Percentiles rank a stretch among this genome's conserved stretches.
phyloP scores from a whole-genome alignment of 208 protist genomes.

The Herpetomonas samuelpessoai region DNA sequence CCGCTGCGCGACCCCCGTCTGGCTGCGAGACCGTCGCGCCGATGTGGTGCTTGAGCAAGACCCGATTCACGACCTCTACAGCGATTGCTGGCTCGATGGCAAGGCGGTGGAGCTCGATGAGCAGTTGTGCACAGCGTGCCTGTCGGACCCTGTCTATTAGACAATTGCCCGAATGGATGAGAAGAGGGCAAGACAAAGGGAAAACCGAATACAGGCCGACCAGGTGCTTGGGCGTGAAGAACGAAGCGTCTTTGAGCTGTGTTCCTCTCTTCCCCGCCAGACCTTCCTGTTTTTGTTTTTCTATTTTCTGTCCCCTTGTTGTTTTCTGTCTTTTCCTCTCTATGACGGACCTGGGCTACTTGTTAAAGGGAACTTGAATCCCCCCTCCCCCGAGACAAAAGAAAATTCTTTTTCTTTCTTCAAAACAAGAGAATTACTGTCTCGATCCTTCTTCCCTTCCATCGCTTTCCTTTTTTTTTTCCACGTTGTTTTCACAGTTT shows the following conservation, averaged over 20 bases:
- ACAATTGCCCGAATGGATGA: too few relatives aligned
- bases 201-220: too few relatives aligned
- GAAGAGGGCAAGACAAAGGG: too few relatives aligned
- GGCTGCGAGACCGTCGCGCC: conserved; percentile 23
- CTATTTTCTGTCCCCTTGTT: conserved; percentile 4
- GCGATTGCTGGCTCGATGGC: conserved; percentile 34
- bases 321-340: conserved; percentile 11
- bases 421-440: too few relatives aligned
- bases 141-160: conserved; percentile 61
- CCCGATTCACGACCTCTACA: conserved; percentile 61
- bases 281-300: conserved; percentile 11
- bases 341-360: too few relatives aligned
- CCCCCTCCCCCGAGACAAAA: too few relatives aligned
- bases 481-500: neutral
- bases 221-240: conserved; percentile 11
- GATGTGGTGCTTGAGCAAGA: conserved; percentile 56
- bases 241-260: neutral
- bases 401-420: conserved; percentile 12
- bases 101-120: conserved; percentile 25
- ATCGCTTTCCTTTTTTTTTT: conserved; percentile 11
- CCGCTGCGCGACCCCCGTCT: conserved; percentile 14
- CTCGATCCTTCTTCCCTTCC: neutral
- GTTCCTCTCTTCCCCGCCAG: neutral
- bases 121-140: conserved; percentile 30
- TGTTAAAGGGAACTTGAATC: too few relatives aligned